Conservation (phyloP, 768 basidiomycete genomes). For the Hortiboletus flavorubellus region DNA sequence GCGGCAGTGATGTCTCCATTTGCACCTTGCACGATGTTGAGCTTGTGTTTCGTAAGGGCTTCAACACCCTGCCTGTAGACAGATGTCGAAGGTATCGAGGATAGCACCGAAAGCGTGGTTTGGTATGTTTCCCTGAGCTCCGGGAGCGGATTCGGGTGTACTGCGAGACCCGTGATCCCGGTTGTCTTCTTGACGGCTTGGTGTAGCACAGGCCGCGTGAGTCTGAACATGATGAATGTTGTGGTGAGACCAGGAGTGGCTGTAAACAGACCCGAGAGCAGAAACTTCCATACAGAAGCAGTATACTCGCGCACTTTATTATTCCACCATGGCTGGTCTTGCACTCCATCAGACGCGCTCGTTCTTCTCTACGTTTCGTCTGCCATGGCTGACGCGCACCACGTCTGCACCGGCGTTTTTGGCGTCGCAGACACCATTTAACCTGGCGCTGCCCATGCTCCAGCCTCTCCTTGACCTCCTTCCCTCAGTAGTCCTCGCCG, state of each 20-base stretch:
- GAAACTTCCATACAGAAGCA: background rate
- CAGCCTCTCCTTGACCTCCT: conserved; percentile 66
- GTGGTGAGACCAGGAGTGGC: conserved; percentile 15
- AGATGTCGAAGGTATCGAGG: conserved; percentile 72
- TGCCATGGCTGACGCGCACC: conserved; percentile 24
- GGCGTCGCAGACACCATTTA: conserved; percentile 28
- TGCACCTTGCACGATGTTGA: conserved; percentile 66
- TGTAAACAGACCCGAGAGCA: background rate
- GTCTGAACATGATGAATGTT: conserved; percentile 61
- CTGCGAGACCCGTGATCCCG: conserved; percentile 78
- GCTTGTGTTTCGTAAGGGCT: conserved; percentile 76
- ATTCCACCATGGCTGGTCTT: conserved; percentile 39
- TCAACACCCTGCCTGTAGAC: conserved; percentile 90
- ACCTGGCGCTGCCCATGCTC: conserved; percentile 39
- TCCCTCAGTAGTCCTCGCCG: conserved; percentile 85
- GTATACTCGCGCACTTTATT: no score
- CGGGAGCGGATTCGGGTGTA: conserved; percentile 83
- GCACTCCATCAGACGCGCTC: conserved; percentile 34
- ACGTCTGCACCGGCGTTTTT: conserved; percentile 20
- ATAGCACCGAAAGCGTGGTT: conserved; percentile 66
- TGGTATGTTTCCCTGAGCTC: conserved; percentile 72
- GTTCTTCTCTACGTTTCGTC: conserved; percentile 21
- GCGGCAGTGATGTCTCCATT: conserved; percentile 62
- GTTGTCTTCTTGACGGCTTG: conserved; percentile 72
- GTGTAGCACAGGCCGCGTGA: conserved; percentile 68